Evolutionary conservation across 225 moss, liverwort and hornwort species (phyloP).

Genomic region (Physcomitrium patens): DNA sequence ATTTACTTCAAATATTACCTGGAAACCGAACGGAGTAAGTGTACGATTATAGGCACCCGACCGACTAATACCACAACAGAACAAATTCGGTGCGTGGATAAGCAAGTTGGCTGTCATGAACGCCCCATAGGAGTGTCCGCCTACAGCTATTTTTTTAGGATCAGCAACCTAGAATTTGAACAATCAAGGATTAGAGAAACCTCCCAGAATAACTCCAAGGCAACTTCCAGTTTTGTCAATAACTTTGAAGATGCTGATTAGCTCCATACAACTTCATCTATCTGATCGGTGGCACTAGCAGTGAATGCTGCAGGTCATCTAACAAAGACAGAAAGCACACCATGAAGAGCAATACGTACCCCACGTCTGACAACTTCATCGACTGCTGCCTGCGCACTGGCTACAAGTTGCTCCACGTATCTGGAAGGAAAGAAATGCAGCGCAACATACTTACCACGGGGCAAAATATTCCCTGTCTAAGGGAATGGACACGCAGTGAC

Average conservation of each 20-base stretch:
- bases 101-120: conserved; percentile 97
- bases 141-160: conserved; percentile 75
- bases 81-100: conserved; percentile 77
- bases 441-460: conserved; percentile 2
- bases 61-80: conserved; percentile 84
- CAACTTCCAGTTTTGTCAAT: neutral
- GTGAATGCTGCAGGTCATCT: neutral
- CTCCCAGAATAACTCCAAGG: neutral
- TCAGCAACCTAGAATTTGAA: conserved; percentile 61
- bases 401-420: conserved; percentile 90
- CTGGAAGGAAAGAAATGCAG: conserved; percentile 42
- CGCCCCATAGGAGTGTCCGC: conserved; percentile 90
- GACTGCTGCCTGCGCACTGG: conserved; percentile 86
- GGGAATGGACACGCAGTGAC: neutral
- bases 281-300: neutral
- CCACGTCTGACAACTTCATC: conserved; percentile 83
- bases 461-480: neutral
- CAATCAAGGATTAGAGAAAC: neutral
- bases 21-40: conserved; percentile 89
- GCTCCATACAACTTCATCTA: neutral
- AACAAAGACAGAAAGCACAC: neutral
- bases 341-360: conserved; percentile 44
- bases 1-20: conserved; percentile 46
- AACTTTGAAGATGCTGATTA: neutral
- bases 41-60: conserved; percentile 93